phyloP scores from a whole-genome alignment of 1,284 basidiomycete genomes.

The Rhodotorula sp. region DNA sequence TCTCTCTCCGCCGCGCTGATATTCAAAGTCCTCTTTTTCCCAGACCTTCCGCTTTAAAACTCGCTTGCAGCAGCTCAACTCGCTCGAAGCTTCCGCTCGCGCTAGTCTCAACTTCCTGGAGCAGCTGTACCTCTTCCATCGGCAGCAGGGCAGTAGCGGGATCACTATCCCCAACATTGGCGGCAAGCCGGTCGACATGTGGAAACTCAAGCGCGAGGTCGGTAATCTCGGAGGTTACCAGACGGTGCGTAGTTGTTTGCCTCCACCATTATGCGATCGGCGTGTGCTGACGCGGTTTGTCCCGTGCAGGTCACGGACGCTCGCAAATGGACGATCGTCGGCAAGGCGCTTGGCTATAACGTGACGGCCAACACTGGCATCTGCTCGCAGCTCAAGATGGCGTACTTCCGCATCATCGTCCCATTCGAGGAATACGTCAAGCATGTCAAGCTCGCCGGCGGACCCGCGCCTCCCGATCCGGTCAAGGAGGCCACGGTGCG shows the following conservation, averaged over 20 bases:
- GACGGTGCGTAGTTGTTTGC: constrained; percentile 57
- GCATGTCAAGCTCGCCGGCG: constrained; percentile 35
- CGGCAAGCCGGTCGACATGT: constrained; percentile 86
- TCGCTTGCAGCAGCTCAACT: constrained; percentile 88
- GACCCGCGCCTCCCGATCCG: constrained; percentile 29
- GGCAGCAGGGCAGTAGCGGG: constrained; percentile 63
- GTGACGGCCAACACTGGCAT: constrained; percentile 59
- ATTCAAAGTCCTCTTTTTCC: background rate
- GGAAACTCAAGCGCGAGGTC: constrained; percentile 75
- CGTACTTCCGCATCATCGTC: constrained; percentile 83
- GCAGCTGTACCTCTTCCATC: constrained; percentile 70
- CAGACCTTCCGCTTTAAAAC: constrained; percentile 93
- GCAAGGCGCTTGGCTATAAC: constrained; percentile 43
- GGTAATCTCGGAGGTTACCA: constrained; percentile 83
- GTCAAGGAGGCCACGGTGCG: constrained; percentile 22
- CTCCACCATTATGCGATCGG: background rate
- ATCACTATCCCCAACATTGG: constrained; percentile 89
- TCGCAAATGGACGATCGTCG: constrained; percentile 43
- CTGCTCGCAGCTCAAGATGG: constrained; percentile 81
- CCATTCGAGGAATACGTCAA: constrained; percentile 91
- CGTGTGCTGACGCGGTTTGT: background rate
- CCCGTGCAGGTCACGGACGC: constrained; percentile 36
- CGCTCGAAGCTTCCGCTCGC: constrained; percentile 92
- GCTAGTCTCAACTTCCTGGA: constrained; percentile 97
- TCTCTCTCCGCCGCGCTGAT: background rate